Base-by-base conservation (phyloP, 1,284 basidiomycete genomes). In the Mrakiaceae sp. region DNA sequence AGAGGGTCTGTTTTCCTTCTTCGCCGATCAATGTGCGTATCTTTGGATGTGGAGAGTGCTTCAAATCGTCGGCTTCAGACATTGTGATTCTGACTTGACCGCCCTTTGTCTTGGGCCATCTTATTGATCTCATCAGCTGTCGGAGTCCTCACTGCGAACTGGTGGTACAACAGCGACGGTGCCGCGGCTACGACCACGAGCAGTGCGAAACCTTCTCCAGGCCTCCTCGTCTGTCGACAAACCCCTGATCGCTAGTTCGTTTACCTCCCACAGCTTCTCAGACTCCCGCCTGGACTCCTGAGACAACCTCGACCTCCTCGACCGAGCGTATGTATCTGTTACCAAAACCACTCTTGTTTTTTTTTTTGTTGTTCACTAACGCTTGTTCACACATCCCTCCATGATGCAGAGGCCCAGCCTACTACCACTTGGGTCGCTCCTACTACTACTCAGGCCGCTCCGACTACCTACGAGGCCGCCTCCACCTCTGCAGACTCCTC, bases 1-100 rank as follows among this genome's bases (percentile, higher is more conserved):
- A 40, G 73, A 75, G 10, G 81, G 84, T 61, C 82, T 96, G 54
- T 96, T 96, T 79, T 60, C 66, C n/a, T 64, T 71, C 65, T 77
- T 78, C 67, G 73, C 73, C 8, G 68, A 68, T 52, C 57, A 64
- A 42, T 12, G 43, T 6, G 70, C 53, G 70, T 71, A 51, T 44
- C 10, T 60, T 42, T 10, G 2, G 27, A 27, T 27, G 27, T 27
- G 27, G 27, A 27, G 27, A 27, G 1, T 27, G 27, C 27, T 27
- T 27, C 27, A 27, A 27, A 27, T 27, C 27, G 27, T 27, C 27
- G 27, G 27, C 27, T 27, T 27, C 27, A 27, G 27, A 27, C 27
- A 27, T 27, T 27, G 27, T 27, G 27, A 50, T 8, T 51, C 50
- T 51, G 9, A 10, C 11, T 57, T 49, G 9, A 8, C 48, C 48